phyloP scores from a whole-genome alignment of 1,139 yeast genomes.

The Scheffersomyces segobiensis region DNA sequence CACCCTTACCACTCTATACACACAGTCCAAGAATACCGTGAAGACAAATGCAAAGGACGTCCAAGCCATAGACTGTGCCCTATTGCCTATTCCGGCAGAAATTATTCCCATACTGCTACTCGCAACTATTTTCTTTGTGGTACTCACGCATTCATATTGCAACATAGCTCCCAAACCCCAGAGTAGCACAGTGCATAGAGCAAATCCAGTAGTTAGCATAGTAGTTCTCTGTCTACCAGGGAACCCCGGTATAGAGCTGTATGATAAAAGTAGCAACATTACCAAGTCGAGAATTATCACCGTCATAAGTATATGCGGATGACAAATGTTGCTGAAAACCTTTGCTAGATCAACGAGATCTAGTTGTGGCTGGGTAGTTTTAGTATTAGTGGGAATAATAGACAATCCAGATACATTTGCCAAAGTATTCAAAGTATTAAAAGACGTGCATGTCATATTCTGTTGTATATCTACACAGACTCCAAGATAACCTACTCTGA shows the following conservation, averaged over 20 bases:
- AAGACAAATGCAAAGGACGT: slow-evolving; percentile 25
- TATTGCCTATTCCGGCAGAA: slow-evolving; percentile 44
- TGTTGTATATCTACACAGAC: slow-evolving; percentile 40
- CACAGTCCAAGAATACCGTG: slow-evolving; percentile 26
- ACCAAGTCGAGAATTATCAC: slow-evolving; percentile 46
- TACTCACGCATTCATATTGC: slow-evolving; percentile 58
- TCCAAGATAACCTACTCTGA: slow-evolving; percentile 53
- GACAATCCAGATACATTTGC: slow-evolving; percentile 25
- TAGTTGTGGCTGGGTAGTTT: slow-evolving; percentile 22
- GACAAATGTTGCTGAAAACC: slow-evolving; percentile 46
- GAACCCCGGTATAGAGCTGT: slow-evolving; percentile 46
- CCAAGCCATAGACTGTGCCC: slow-evolving; percentile 45
- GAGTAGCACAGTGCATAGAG: slow-evolving; percentile 41
- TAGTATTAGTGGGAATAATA: slow-evolving; percentile 17
- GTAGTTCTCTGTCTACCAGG: slow-evolving; percentile 43
- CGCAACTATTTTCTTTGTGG: slow-evolving; percentile 45
- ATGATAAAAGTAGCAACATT: slow-evolving; percentile 41
- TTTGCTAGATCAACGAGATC: slow-evolving; percentile 44
- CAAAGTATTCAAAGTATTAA: slow-evolving; percentile 22
- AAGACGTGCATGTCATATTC: slow-evolving; percentile 33
- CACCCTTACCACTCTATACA: slow-evolving; percentile 9
- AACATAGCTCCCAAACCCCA: slow-evolving; percentile 77
- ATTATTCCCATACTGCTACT: slow-evolving; percentile 55
- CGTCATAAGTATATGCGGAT: slow-evolving; percentile 55
- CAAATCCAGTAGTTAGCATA: slow-evolving; percentile 33